Conservation (phyloP, 75 land plant genomes). For the Cunninghamia lanceolata region DNA sequence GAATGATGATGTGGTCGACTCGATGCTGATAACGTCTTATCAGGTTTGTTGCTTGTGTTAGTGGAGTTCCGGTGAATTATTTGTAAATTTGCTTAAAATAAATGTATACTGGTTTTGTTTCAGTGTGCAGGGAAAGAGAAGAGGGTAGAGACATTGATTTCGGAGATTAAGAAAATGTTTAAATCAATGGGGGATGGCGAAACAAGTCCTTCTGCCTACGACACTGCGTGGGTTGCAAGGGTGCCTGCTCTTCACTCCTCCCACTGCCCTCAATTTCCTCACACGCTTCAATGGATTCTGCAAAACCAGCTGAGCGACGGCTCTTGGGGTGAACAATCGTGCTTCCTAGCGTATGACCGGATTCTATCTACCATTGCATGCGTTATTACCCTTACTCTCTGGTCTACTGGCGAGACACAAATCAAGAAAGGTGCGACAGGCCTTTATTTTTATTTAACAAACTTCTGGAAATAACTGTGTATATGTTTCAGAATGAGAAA, state of each 20-base stretch:
- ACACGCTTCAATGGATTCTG: constrained; percentile 34
- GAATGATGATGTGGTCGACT: too few relatives aligned
- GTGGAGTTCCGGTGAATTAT: too few relatives aligned
- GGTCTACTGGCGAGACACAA: constrained; percentile 22
- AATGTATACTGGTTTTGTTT: too few relatives aligned
- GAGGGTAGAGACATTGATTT: not conserved
- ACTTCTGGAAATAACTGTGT: too few relatives aligned
- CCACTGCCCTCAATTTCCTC: constrained; percentile 35
- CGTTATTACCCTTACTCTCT: constrained; percentile 22
- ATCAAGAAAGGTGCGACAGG: constrained; percentile 19
- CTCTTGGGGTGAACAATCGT: constrained; percentile 37
- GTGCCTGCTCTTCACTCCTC: constrained; percentile 32
- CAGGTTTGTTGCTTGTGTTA: too few relatives aligned
- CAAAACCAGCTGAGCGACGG: constrained; percentile 50
- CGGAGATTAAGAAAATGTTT: constrained; percentile 1
- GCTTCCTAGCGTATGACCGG: constrained; percentile 39
- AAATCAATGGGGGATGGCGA: constrained; percentile 8
- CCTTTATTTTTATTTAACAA: too few relatives aligned
- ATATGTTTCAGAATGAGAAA: too few relatives aligned
- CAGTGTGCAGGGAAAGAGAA: not conserved
- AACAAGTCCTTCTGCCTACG: constrained; percentile 30
- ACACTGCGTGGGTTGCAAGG: constrained; percentile 54
- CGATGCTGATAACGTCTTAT: too few relatives aligned
- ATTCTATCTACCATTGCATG: constrained; percentile 40
- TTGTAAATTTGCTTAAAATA: too few relatives aligned